These are phyloP conservation scores for Candolleomyces eurysporus DNA, from an alignment of 768 basidiomycete genomes.

Conservation along the genomic window DNA sequence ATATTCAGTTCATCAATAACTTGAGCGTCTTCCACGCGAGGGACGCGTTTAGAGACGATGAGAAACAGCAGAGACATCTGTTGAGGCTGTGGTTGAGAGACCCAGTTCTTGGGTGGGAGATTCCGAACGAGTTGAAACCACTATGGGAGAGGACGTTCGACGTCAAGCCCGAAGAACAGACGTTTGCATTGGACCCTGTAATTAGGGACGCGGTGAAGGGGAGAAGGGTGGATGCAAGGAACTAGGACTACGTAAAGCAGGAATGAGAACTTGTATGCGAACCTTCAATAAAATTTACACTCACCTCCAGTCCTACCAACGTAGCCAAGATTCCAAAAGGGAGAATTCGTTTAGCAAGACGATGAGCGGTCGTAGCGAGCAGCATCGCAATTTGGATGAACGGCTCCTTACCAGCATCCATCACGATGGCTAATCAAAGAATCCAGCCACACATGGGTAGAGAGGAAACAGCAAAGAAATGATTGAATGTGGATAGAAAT, in stretches of 20 bases:
- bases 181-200: neutral
- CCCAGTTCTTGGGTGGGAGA: conserved; percentile 13
- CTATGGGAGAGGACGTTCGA: conserved; percentile 12
- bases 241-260: neutral
- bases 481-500: neutral
- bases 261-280: too few relatives aligned
- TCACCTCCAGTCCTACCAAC: too few relatives aligned
- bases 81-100: conserved; percentile 6
- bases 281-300: too few relatives aligned
- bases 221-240: neutral
- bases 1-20: conserved; percentile 48
- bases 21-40: conserved; percentile 44
- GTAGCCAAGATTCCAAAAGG: too few relatives aligned
- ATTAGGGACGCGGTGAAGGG: conserved; percentile 1
- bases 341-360: too few relatives aligned
- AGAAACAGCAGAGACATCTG: conserved; percentile 27
- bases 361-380: too few relatives aligned
- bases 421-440: too few relatives aligned
- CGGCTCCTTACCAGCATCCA: too few relatives aligned
- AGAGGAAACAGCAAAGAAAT: neutral
- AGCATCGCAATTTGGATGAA: too few relatives aligned
- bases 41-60: conserved; percentile 40
- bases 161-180: conserved; percentile 1
- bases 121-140: conserved; percentile 11
- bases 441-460: too few relatives aligned